These are phyloP conservation scores for Kluyveromyces lactis DNA, from an alignment of 805 yeast species.

Conservation along the genomic window DNA sequence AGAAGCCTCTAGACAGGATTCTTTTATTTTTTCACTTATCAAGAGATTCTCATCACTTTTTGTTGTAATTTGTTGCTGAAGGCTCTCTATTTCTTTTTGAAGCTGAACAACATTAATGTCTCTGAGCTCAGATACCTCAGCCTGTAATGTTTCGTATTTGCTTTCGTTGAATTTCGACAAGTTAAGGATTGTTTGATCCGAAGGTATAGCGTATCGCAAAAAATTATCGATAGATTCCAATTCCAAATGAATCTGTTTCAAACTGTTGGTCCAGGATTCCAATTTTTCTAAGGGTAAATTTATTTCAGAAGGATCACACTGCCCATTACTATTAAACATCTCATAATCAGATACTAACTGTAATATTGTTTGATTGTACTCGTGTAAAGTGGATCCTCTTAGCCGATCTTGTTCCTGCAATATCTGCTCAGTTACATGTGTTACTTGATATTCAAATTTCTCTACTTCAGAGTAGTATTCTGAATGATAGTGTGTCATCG, in stretches of 20 bases:
- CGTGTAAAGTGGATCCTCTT: slow-evolving; percentile 12
- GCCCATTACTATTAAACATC: neutral
- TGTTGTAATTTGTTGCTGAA: slow-evolving; percentile 12
- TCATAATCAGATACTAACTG: slow-evolving; percentile 9
- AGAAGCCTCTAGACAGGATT: slow-evolving; percentile 15
- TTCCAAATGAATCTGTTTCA: slow-evolving; percentile 23
- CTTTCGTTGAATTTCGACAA: slow-evolving; percentile 20
- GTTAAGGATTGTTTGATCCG: slow-evolving; percentile 12
- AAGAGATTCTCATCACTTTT: slow-evolving; percentile 13
- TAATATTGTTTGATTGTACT: slow-evolving; percentile 16
- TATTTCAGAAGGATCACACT: slow-evolving; percentile 1
- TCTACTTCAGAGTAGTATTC: slow-evolving; percentile 6
- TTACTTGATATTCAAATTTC: slow-evolving; percentile 11
- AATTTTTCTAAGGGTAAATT: neutral
- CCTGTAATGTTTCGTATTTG: slow-evolving; percentile 13
- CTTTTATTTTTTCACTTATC: slow-evolving; percentile 18
- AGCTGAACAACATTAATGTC: slow-evolving; percentile 12
- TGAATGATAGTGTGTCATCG: neutral
- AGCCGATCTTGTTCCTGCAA: slow-evolving; percentile 17
- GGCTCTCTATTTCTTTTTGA: slow-evolving; percentile 14
- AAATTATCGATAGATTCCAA: slow-evolving; percentile 27
- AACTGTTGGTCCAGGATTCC: slow-evolving; percentile 10
- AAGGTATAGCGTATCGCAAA: slow-evolving; percentile 22
- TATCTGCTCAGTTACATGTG: slow-evolving; percentile 13
- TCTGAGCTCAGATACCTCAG: slow-evolving; percentile 16